Conservation (phyloP, 2,329 filamentous ascomycete species). For the Trichoderma brevicompactum region DNA sequence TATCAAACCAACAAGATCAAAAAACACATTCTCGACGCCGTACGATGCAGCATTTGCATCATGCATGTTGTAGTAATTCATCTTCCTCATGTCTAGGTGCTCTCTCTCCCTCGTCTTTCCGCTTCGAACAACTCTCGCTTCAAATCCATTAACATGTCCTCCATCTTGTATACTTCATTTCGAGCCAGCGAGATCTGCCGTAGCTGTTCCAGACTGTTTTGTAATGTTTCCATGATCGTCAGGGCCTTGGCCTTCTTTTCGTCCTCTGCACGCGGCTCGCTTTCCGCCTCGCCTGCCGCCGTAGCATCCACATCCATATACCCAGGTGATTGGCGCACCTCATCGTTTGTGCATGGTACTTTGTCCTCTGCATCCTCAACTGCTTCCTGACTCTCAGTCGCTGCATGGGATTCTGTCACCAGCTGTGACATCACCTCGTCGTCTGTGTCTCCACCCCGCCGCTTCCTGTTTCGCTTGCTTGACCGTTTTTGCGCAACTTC, state of each 20-base stretch:
- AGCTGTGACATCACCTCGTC: constrained; percentile 50
- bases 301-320: constrained; percentile 10
- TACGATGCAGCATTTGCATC: constrained; percentile 24
- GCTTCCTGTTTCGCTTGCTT: constrained; percentile 26
- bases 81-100: constrained; percentile 30
- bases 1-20: constrained; percentile 3
- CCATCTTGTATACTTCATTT: constrained; percentile 70
- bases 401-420: constrained; percentile 47
- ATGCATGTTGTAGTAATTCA: constrained; percentile 32
- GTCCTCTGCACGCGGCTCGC: constrained; percentile 21
- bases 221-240: constrained; percentile 42
- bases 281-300: constrained; percentile 15
- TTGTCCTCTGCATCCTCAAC: constrained; percentile 1
- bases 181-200: constrained; percentile 63
- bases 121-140: constrained; percentile 75
- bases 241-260: constrained; percentile 30
- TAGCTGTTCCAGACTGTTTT: constrained; percentile 58
- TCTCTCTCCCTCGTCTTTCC: constrained; percentile 57
- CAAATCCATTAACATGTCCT: constrained; percentile 80
- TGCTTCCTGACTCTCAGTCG: constrained; percentile 39
- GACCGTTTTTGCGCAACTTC: constrained; percentile 21
- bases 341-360: not conserved
- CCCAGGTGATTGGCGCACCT: not conserved
- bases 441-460: constrained; percentile 44
- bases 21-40: constrained; percentile 20